Evolutionary conservation across 2,329 filamentous ascomycete genomes (phyloP), one percentile per base, ranked within the genome.

Genomic region (Trichoderma citrinoviride): DNA sequence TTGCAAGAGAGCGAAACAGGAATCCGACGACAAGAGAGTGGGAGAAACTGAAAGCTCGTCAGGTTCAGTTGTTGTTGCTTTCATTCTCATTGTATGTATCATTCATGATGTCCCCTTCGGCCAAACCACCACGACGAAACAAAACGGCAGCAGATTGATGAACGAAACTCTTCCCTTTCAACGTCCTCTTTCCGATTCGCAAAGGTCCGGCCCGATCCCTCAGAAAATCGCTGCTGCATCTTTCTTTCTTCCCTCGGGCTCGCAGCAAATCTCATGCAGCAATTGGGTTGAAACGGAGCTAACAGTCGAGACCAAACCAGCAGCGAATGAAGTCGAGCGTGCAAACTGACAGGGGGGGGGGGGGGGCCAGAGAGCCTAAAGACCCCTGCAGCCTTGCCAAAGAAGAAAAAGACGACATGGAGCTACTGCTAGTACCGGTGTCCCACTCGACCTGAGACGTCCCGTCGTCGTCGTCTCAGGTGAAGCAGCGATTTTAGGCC

Each of bases 401-500:
- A 53, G 46, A 5, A 37, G 33, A 37, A 12, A 37, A 14, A 14
- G 33, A 37, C 5, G 5, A 33, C 14, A 37, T 14, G 12, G 33
- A 37, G 33, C 12, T 37, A 37, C n/a, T n/a, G n/a, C n/a, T n/a
- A n/a, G n/a, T n/a, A n/a, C n/a, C n/a, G n/a, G 49, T 17, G 52
- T 54, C 58, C 64, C 64, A 66, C 64, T 25, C 50, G 49, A 68
- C 67, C 67, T 68, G 67, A 68, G 67, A 68, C 67, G 67, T n/a
- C n/a, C n/a, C n/a, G n/a, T 37, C 33, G 33, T 64, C 66, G 67
- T 67, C 66, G 67, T 68, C 67, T 68, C 67, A 68, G 67, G 67
- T 68, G 67, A 56, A 44, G 61, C 61, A 64, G 61, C 61, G 44
- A 56, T 64, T 64, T 37, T 37, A 37, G 49, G 53, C 29, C 44